Evolutionary conservation across 208 protist species (phyloP).

Genomic region (Herpetomonas tarakana): DNA sequence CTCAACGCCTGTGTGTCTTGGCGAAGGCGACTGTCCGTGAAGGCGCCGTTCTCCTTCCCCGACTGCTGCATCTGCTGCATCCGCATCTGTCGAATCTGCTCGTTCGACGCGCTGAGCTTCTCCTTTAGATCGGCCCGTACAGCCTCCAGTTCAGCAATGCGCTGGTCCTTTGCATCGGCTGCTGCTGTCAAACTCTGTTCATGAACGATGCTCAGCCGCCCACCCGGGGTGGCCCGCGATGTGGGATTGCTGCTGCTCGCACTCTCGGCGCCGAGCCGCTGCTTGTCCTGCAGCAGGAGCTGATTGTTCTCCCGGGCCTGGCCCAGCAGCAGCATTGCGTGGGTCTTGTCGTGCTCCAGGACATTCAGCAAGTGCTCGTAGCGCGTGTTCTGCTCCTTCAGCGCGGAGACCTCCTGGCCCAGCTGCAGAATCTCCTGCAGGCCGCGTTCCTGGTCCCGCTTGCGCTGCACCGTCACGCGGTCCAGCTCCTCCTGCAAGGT

Average conservation of each 20-base stretch:
- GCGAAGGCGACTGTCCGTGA: too few relatives aligned
- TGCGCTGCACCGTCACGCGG: slow-evolving; percentile 1
- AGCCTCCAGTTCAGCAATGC: slow-evolving; percentile 11
- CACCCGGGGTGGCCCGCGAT: too few relatives aligned
- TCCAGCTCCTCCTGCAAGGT: slow-evolving; percentile 19
- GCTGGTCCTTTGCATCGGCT: slow-evolving; percentile 4
- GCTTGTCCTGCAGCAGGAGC: slow-evolving; percentile 10
- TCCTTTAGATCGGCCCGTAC: slow-evolving; percentile 6
- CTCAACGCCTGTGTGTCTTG: too few relatives aligned
- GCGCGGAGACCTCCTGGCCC: slow-evolving; percentile 18
- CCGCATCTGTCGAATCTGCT: slow-evolving; percentile 4
- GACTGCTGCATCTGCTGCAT: neutral
- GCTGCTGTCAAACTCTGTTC: slow-evolving; percentile 1
- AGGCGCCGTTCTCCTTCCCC: too few relatives aligned
- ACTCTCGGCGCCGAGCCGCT: too few relatives aligned
- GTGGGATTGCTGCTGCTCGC: too few relatives aligned
- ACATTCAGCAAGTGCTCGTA: slow-evolving; percentile 15
- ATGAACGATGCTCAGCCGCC: too few relatives aligned
- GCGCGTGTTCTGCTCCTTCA: slow-evolving; percentile 17
- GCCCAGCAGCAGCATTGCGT: slow-evolving; percentile 13
- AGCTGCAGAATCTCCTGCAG: slow-evolving; percentile 16
- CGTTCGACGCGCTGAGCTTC: slow-evolving; percentile 2
- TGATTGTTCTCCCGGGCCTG: slow-evolving; percentile 8
- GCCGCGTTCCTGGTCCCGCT: slow-evolving; percentile 20
- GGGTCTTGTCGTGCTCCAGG: slow-evolving; percentile 13